phyloP scores from a whole-genome alignment of 768 basidiomycete genomes.

The Termitomyces sp. region DNA sequence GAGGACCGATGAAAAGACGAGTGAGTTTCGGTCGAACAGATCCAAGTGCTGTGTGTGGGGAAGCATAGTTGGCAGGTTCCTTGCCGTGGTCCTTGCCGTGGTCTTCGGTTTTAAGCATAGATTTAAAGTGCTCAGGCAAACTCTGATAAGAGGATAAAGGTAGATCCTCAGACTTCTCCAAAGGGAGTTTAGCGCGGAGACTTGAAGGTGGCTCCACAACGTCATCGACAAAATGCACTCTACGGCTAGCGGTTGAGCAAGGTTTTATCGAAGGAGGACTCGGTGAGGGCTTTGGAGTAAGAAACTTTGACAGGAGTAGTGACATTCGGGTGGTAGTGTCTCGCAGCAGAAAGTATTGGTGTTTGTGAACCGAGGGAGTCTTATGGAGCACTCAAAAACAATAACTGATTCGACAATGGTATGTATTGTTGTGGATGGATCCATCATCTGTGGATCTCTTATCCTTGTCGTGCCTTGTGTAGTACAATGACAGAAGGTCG shows the following conservation, averaged over 20 bases:
- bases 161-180: neutral
- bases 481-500: neutral
- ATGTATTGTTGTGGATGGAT: neutral
- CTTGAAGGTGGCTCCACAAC: neutral
- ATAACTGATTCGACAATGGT: neutral
- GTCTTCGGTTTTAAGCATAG: neutral
- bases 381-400: neutral
- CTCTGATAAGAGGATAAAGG: neutral
- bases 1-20: neutral
- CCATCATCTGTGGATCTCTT: neutral
- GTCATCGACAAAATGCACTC: neutral
- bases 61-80: neutral
- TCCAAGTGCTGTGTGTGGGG: neutral
- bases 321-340: neutral
- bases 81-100: neutral
- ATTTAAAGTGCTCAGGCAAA: neutral
- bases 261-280: neutral
- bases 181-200: neutral
- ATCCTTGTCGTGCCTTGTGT: neutral
- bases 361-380: neutral
- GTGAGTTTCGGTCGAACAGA: neutral
- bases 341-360: neutral
- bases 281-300: neutral
- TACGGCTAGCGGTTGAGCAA: neutral
- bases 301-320: neutral